phyloP scores from a whole-genome alignment of 1,284 basidiomycete species.

The Inonotus obliquus region DNA sequence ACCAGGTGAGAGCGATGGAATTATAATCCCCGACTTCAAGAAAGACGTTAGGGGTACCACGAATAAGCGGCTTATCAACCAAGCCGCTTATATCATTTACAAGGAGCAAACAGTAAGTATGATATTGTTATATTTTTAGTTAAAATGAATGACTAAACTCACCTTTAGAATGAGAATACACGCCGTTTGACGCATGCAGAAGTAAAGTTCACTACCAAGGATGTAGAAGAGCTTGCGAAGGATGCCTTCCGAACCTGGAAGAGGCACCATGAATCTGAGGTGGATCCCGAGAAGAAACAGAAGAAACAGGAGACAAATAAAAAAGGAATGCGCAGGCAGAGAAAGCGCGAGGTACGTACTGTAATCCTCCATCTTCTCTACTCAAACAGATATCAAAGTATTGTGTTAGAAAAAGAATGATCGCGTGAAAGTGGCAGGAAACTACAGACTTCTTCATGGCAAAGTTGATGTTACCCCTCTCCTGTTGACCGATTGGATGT shows the following conservation, averaged over 20 bases:
- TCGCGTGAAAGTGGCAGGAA: neutral
- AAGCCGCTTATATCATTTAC: neutral
- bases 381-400: neutral
- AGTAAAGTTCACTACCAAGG: neutral
- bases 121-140: neutral
- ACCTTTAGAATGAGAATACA: neutral
- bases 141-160: neutral
- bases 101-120: neutral
- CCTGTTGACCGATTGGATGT: constrained; percentile 6
- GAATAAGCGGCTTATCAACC: neutral
- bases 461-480: neutral
- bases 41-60: neutral
- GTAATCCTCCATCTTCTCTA: neutral
- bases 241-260: neutral
- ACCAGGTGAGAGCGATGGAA: neutral
- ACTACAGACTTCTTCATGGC: neutral
- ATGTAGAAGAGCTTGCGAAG: constrained; percentile 1
- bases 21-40: neutral
- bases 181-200: neutral
- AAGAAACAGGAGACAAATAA: neutral
- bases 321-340: neutral
- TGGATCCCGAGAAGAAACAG: neutral
- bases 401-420: neutral
- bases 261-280: neutral
- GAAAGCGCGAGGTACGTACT: neutral